A percentile compares a stretch with the other conserved stretches of the same genome.
phyloP scores from a whole-genome alignment of 345 rosid species.

The Corymbia maculata region DNA sequence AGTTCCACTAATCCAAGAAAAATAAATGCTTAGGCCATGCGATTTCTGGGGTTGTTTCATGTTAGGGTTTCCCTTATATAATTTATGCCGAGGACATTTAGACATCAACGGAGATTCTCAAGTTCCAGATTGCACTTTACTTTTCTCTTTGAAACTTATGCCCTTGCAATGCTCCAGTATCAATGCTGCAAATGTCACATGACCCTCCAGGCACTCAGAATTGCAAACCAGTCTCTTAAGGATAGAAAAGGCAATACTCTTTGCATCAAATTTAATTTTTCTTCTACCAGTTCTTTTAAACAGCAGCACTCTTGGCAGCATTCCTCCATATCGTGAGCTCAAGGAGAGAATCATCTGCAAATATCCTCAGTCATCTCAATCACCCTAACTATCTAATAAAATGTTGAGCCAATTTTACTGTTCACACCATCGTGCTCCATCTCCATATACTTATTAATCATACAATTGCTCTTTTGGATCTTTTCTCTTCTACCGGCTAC shows the following conservation, averaged over 20 bases:
- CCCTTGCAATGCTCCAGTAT: background rate
- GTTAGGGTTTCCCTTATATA: background rate
- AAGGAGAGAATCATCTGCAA: background rate
- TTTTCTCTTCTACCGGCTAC: background rate
- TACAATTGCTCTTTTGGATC: background rate
- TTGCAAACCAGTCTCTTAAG: background rate
- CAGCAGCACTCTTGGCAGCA: background rate
- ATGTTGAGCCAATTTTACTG: background rate
- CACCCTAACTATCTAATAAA: background rate
- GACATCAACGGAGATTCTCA: background rate
- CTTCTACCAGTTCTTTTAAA: background rate
- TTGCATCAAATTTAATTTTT: background rate
- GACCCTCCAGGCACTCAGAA: background rate
- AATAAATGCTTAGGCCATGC: background rate
- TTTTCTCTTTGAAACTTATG: background rate
- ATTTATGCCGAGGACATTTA: background rate
- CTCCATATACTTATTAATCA: background rate
- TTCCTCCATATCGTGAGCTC: background rate
- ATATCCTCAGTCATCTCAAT: background rate
- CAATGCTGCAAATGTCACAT: background rate
- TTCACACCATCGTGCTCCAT: background rate
- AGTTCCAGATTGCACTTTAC: background rate
- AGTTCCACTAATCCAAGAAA: background rate
- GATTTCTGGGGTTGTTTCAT: background rate
- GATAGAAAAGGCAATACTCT: too few relatives aligned